Evolutionary conservation across 2,329 filamentous ascomycete species (phyloP), one percentile per base, ranked within the genome.

Genomic region (Rhinocladiella similis): DNA sequence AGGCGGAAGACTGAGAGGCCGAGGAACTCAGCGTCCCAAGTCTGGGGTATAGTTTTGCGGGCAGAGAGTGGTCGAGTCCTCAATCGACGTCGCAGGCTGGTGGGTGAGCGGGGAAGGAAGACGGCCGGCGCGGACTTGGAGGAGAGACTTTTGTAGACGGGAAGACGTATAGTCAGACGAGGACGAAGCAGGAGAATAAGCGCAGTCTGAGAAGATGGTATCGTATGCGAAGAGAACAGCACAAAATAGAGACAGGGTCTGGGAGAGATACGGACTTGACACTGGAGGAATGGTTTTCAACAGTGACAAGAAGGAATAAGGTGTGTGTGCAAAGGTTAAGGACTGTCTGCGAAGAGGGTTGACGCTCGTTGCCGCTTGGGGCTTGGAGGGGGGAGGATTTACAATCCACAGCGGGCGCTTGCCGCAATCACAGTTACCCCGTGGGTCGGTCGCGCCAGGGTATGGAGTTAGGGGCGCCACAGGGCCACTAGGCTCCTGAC

Each of bases 1-100:
- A 38, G 47, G 19, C 45, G 45, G 52, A 52, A 38, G 53, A 42
- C 35, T 36, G 50, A 25, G 20, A 27, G 42, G 50, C 43, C 56
- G 56, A 56, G 54, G 45, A 18, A 7, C 39, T 14, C 47, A 19
- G 52, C 27, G 49, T 41, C 22, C 4, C 43, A 29, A 29, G 43
- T 46, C 43, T 46, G 43, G 43, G 43, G 43, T 46, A 46, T 29
- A 29, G 6, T 10, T 33, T 25, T 22, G 43, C 29, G 43, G 20
- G n/a, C 20, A 46, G 7, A 16, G 35, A 50, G 35, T 46, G 43
- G 43, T 25, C 43, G 43, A 33, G 43, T 14, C n/a, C 25, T 46
- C 43, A 29, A 25, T 46, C 13, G 22, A 46, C 10, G 38, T 41
- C 14, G 38, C 18, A 41, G 18, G 14, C 14, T 19, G 35, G 38